Evolutionary conservation across 805 yeast species (phyloP), one percentile per base, ranked within the genome.

Genomic region (Candida railenensis): DNA sequence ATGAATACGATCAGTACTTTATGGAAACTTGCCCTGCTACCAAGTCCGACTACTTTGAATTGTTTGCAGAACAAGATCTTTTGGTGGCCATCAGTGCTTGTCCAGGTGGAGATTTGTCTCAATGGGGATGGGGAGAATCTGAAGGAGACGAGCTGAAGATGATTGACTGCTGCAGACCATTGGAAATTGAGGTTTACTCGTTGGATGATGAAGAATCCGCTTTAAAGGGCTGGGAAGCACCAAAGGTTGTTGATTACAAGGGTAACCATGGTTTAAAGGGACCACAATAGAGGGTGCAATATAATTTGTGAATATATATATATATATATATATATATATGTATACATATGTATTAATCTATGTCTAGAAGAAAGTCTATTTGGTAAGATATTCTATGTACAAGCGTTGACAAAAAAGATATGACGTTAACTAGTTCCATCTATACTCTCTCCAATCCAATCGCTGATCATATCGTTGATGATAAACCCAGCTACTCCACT

Each of bases 91-190:
- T 83, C 41, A 75, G 81, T 46, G 82, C 87, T 7, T 83, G 87
- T 59, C 87, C 87, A 3, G 88, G 87, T 42, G 88, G 88, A 22
- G 87, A 82, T 60, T 65, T 82, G 48, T 78, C 83, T 22, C 69
- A 72, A 43, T 83, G 87, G 87, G 86, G 81, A 40, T 83, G 88
- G 88, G 87, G 87, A 46, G 85, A 80, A 59, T 73, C 66, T 34
- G 74, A 66, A 18, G 73, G 70, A 21, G 72, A 66, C 9, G 62
- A 60, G 16, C 74, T 67, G 36, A 79, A 77, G 49, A 82, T 82
- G 86, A 69, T 75, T 32, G 80, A 76, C 45, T 77, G 82, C 55
- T 82, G 88, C 55, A 67, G 87, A 55, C 85, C 86, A 3, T 67
- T 83, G 48, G 83, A 78, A 1, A 77, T 81, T 43, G 86, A 83